Evolutionary conservation across 2,329 filamentous ascomycete species (phyloP).

Genomic region (Ophiostoma pallidulum): DNA sequence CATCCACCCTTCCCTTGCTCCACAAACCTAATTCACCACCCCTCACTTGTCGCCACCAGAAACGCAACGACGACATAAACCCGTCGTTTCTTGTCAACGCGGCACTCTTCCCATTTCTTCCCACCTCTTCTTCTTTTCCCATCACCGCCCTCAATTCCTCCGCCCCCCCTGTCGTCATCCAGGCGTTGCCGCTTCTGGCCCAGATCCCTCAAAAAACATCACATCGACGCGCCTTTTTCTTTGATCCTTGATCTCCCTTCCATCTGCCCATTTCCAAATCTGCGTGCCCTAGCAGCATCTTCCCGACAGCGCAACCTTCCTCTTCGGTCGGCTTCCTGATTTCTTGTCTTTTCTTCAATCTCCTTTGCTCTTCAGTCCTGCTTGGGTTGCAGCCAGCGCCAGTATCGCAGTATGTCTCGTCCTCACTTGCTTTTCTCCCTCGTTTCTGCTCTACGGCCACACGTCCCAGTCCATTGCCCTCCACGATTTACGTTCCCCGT

Average conservation of each 20-base stretch:
- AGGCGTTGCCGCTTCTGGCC: too few species aligned
- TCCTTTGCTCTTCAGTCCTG: background rate
- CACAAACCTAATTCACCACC: slow-evolving; percentile 4
- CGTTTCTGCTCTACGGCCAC: background rate
- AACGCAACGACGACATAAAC: slow-evolving; percentile 1
- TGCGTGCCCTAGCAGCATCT: too few species aligned
- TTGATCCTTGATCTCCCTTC: too few species aligned
- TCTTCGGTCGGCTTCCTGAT: too few species aligned
- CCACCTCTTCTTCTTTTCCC: background rate
- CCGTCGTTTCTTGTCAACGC: too few species aligned
- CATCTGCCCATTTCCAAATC: too few species aligned
- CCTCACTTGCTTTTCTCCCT: background rate
- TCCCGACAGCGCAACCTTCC: too few species aligned
- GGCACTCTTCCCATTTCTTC: background rate
- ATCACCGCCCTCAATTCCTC: too few species aligned
- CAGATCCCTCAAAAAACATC: too few species aligned
- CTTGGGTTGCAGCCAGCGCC: background rate
- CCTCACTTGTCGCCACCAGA: slow-evolving; percentile 10
- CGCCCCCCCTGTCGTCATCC: too few species aligned
- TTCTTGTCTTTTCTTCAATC: too few species aligned
- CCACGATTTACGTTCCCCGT: background rate
- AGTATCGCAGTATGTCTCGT: background rate
- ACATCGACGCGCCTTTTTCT: too few species aligned
- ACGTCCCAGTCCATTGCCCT: background rate
- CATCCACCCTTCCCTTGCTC: background rate